A percentile compares a stretch with the other conserved stretches of the same genome.
Conservation (phyloP, 257 asterid species). For the Forsythia viridissima region DNA sequence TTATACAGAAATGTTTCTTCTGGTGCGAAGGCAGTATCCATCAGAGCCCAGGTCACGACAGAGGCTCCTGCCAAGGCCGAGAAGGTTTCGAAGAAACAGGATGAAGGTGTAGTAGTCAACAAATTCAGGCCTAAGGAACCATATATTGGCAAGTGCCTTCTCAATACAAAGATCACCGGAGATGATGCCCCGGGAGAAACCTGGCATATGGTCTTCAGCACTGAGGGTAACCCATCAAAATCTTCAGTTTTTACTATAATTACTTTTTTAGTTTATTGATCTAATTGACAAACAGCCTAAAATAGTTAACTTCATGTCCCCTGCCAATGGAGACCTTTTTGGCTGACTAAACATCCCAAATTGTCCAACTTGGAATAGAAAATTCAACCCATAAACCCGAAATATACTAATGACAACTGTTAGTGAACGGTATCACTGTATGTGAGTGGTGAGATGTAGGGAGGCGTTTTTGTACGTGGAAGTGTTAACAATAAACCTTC, state of each 20-base stretch:
- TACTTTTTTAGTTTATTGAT: not conserved
- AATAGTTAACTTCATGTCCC: no score
- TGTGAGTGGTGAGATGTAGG: no score
- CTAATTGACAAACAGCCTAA: not conserved
- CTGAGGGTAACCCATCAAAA: conserved; percentile 63
- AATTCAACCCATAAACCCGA: no score
- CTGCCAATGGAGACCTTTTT: no score
- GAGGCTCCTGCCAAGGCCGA: conserved; percentile 84
- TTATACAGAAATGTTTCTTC: conserved; percentile 49
- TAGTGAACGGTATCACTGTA: no score
- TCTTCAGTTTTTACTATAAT: not conserved
- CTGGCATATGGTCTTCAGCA: conserved; percentile 98
- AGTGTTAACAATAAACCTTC: no score
- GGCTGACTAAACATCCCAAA: no score
- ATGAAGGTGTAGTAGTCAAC: conserved; percentile 80
- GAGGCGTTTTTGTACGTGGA: no score
- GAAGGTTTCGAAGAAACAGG: conserved; percentile 79
- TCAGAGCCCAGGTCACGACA: conserved; percentile 87
- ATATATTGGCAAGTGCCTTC: conserved; percentile 74
- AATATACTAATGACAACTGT: no score
- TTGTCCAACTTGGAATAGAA: no score
- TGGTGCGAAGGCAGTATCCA: conserved; percentile 33
- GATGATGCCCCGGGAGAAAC: conserved; percentile 99
- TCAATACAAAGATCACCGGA: conserved; percentile 95
- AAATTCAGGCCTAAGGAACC: conserved; percentile 90